Evolutionary conservation across 345 rosid species (phyloP).

Genomic region (Viola odorata): DNA sequence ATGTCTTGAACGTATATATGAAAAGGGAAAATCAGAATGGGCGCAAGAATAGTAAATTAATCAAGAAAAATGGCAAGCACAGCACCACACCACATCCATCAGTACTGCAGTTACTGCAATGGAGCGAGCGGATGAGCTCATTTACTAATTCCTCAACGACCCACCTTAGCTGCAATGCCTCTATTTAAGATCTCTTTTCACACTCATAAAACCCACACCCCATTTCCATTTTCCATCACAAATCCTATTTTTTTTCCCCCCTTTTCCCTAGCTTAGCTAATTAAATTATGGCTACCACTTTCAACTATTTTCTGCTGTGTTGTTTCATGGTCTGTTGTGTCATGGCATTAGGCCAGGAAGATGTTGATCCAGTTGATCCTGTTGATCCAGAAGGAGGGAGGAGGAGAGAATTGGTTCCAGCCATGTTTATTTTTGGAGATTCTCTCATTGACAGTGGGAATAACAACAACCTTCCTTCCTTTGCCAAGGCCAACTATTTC

Average conservation of each 20-base stretch:
- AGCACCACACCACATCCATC: neutral
- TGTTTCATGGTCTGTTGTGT: neutral
- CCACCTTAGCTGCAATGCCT: neutral
- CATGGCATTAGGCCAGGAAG: slow-evolving; percentile 11
- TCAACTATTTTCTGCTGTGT: neutral
- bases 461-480: slow-evolving; percentile 71
- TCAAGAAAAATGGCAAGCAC: too few species aligned
- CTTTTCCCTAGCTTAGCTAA: neutral
- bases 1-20: too few species aligned
- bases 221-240: neutral
- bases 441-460: slow-evolving; percentile 93
- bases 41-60: too few species aligned
- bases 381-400: slow-evolving; percentile 19
- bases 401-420: slow-evolving; percentile 59
- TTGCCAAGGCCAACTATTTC: slow-evolving; percentile 89
- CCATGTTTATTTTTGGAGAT: slow-evolving; percentile 90
- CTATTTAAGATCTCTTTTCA: slow-evolving; percentile 9
- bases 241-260: neutral
- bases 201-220: neutral
- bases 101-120: slow-evolving; percentile 8
- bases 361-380: slow-evolving; percentile 9
- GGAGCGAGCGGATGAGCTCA: slow-evolving; percentile 11
- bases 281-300: slow-evolving; percentile 4
- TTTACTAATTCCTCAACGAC: slow-evolving; percentile 14
- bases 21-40: too few species aligned